Evolutionary conservation across 345 rosid genomes (phyloP).

Genomic region (Salix viminalis): DNA sequence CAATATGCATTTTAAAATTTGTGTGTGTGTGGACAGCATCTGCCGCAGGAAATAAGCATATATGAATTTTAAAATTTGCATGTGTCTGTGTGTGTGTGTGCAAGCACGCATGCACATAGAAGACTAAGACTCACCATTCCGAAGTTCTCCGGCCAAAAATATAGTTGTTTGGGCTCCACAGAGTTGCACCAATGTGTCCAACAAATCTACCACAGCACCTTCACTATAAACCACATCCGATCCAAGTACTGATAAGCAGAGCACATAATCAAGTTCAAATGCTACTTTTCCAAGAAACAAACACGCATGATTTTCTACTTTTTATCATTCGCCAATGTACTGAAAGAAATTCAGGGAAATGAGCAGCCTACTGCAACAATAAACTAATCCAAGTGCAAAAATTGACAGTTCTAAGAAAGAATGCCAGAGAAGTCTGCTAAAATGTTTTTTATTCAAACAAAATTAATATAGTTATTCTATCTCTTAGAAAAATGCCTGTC

Average conservation of each 20-base stretch:
- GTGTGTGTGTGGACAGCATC: constrained; percentile 46
- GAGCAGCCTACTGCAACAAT: neutral
- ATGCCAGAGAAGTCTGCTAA: neutral
- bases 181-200: constrained; percentile 61
- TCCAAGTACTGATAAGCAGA: constrained; percentile 50
- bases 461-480: neutral
- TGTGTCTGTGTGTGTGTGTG: neutral
- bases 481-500: neutral
- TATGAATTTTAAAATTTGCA: neutral
- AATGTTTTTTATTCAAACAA: neutral
- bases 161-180: constrained; percentile 66
- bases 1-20: neutral
- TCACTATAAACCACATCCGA: constrained; percentile 92
- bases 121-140: constrained; percentile 48
- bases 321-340: neutral
- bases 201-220: constrained; percentile 70
- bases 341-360: neutral
- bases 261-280: neutral
- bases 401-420: neutral
- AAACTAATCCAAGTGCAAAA: neutral
- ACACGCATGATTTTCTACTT: neutral
- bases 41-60: constrained; percentile 18
- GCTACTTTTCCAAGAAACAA: neutral
- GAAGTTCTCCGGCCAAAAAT: constrained; percentile 72
- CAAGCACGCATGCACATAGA: neutral